phyloP scores from a whole-genome alignment of 192 early-diverging fungal species.

The Blastocladiella britannica region DNA sequence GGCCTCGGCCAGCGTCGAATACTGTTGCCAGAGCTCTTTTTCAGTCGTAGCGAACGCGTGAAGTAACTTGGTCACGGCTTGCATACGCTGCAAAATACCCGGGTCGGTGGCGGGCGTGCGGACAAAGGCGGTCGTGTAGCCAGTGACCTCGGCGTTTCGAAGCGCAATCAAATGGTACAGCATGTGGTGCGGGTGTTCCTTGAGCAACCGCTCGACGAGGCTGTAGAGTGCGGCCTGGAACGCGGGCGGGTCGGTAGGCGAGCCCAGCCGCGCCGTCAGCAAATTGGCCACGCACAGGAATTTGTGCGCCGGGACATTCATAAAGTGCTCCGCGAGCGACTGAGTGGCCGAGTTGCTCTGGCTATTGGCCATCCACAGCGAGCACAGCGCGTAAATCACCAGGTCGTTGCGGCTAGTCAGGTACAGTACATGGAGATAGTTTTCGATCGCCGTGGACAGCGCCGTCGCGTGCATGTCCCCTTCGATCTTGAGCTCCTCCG shows the following conservation, averaged over 20 bases:
- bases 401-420: not conserved
- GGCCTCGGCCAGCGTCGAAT: not conserved
- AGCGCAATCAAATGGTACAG: not conserved
- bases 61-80: not conserved
- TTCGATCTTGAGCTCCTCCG: not conserved
- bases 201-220: not conserved
- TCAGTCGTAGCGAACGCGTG: not conserved
- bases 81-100: not conserved
- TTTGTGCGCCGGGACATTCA: not conserved
- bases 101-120: not conserved
- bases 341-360: not conserved
- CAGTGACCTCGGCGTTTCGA: not conserved
- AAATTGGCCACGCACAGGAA: not conserved
- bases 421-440: not conserved
- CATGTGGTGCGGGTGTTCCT: not conserved
- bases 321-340: not conserved
- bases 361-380: not conserved
- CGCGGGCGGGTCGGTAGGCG: not conserved
- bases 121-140: not conserved
- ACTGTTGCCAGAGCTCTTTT: not conserved
- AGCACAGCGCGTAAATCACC: not conserved
- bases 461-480: not conserved
- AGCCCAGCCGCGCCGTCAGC: not conserved
- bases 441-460: not conserved
- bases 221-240: not conserved